Conservation (phyloP, 768 basidiomycete genomes). For the Tephrocybe sp. region DNA sequence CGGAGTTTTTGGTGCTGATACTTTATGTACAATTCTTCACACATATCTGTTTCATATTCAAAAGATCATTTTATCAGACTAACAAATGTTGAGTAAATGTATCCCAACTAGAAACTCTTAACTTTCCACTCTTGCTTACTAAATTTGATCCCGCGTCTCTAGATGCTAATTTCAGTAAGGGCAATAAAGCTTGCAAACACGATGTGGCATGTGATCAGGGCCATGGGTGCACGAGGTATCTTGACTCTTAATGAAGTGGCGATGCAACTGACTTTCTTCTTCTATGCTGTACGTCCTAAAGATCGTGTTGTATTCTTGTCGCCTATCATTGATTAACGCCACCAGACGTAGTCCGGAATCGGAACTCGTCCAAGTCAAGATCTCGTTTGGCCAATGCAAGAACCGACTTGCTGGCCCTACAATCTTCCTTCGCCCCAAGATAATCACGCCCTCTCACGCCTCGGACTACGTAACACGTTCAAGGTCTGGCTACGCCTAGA, state of each 20-base stretch:
- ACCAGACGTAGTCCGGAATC: conserved; percentile 7
- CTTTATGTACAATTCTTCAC: too few relatives aligned
- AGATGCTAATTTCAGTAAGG: background rate
- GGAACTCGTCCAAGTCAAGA: conserved; percentile 1
- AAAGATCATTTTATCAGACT: too few relatives aligned
- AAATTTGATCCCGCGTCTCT: conserved; percentile 1
- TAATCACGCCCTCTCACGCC: conserved; percentile 7
- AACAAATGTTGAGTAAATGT: too few relatives aligned
- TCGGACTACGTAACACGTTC: conserved; percentile 12
- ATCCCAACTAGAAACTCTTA: too few relatives aligned
- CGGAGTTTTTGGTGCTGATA: too few relatives aligned
- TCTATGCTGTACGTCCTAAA: conserved; percentile 8
- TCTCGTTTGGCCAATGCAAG: conserved; percentile 5
- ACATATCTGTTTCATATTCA: too few relatives aligned
- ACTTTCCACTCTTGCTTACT: background rate
- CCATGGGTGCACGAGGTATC: background rate
- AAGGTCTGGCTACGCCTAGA: conserved; percentile 20
- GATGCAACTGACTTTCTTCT: conserved; percentile 7
- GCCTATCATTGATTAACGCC: background rate
- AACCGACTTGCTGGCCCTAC: background rate
- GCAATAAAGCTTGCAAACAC: background rate
- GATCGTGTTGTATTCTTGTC: background rate
- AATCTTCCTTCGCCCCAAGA: conserved; percentile 5
- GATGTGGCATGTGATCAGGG: conserved; percentile 1
- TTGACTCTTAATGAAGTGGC: conserved; percentile 6